Percentiles rank a stretch among this genome's conserved stretches.
phyloP scores from a whole-genome alignment of 1,284 basidiomycete genomes.

The Ustilago nuda region DNA sequence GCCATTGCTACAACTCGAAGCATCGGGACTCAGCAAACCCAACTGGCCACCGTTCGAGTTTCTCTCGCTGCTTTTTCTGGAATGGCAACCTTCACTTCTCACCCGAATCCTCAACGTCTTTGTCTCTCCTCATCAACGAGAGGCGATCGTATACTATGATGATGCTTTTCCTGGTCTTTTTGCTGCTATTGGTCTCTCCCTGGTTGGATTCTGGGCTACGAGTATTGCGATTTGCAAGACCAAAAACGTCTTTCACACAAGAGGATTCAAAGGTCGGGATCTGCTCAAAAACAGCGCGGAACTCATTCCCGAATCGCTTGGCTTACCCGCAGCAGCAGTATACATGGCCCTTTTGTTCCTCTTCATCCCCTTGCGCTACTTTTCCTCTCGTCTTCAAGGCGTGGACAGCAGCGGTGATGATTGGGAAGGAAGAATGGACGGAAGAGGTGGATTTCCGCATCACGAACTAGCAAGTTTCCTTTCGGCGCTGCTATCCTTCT shows the following conservation, averaged over 20 bases:
- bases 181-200: constrained; percentile 42
- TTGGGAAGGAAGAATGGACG: constrained; percentile 57
- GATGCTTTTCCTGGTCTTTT: constrained; percentile 48
- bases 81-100: constrained; percentile 16
- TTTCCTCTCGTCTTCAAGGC: constrained; percentile 33
- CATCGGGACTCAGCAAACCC: constrained; percentile 3
- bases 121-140: neutral
- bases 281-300: constrained; percentile 55
- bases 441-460: constrained; percentile 79
- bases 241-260: constrained; percentile 51
- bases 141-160: constrained; percentile 39
- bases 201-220: constrained; percentile 47
- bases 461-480: constrained; percentile 92
- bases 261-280: constrained; percentile 63
- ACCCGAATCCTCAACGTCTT: constrained; percentile 9
- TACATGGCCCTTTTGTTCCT: constrained; percentile 81
- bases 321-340: constrained; percentile 87
- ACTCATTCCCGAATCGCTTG: constrained; percentile 88
- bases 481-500: constrained; percentile 87
- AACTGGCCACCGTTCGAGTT: constrained; percentile 38
- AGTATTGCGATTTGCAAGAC: constrained; percentile 42
- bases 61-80: constrained; percentile 15
- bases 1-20: constrained; percentile 33
- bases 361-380: constrained; percentile 68
- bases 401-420: constrained; percentile 33